Evolutionary conservation across 768 basidiomycete genomes (phyloP), one percentile per base, ranked within the genome.

Genomic region (Lactarius akahatsu): DNA sequence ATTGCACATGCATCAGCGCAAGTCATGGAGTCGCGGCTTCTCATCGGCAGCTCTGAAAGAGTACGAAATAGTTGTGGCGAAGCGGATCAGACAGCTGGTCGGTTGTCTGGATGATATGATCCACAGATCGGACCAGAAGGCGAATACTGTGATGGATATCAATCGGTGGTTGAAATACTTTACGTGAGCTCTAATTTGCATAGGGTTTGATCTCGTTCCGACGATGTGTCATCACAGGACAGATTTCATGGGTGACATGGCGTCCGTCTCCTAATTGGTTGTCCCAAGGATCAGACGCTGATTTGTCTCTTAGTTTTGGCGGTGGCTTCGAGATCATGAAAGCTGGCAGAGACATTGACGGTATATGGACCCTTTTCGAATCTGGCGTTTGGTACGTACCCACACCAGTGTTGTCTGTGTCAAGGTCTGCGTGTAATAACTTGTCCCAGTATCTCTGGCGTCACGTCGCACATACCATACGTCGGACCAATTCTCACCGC

Each of bases 11-110:
- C 75, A 78, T 7, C 77, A 82, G 10, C 78, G 83, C 11, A 77
- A 78, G 32, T 74, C 81, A 1, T 85, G 84, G 84, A 80, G 79
- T 26, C 76, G 81, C 18, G 83, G 78, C 0, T 79, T 85, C 73
- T 83, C 74, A 54, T 78, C 78, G 13, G 64, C 73, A 3, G 79
- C 83, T 1, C 67, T 86, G 54, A 81, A 81, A 70, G 81, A 78
- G 16, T 85, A 84, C 61, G 78, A 83, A 64, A 68, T 71, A 1
- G 70, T 80, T 2, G 71, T 85, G 26, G 73, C 73, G 1, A 70
- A 71, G 23, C 71, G 82, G 18, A 77, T 76, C 3, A 65, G 69
- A 1, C 81, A 85, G 66, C 76, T 85, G 1, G 75, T 81, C 7
- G 81, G 81, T 7, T 64, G 69, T 7, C 69, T 83, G 23, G 71